A percentile compares a stretch with the other conserved stretches of the same genome.
phyloP scores from a whole-genome alignment of 192 early-diverging fungal genomes.

The Diversispora eburnea region DNA sequence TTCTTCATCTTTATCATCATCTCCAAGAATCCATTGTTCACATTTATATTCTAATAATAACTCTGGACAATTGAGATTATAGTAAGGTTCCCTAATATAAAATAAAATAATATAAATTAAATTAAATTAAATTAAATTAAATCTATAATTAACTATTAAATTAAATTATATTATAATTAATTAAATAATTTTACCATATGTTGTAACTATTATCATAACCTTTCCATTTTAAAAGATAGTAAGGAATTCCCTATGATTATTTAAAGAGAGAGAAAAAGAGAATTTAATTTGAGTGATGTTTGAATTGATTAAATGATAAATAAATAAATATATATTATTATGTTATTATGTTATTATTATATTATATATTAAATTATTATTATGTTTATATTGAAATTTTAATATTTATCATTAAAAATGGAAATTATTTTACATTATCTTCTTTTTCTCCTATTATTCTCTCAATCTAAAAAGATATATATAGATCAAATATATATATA shows the following conservation, averaged over 20 bases:
- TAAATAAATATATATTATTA: background rate
- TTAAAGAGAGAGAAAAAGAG: background rate
- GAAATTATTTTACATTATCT: background rate
- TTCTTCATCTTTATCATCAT: background rate
- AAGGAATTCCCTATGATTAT: background rate
- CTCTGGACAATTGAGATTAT: conserved; percentile 21
- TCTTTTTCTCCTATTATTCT: background rate
- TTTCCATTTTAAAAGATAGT: background rate
- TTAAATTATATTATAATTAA: background rate
- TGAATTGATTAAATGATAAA: background rate
- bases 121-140: background rate
- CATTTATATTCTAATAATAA: background rate
- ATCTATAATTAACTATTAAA: background rate
- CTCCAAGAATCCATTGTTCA: background rate
- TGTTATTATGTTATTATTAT: background rate
- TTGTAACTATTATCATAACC: background rate
- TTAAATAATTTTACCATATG: background rate
- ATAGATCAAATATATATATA: too few species aligned
- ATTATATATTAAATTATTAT: background rate
- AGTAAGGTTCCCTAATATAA: conserved; percentile 2
- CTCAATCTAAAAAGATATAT: background rate
- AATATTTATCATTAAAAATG: background rate
- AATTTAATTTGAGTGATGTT: background rate
- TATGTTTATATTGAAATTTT: background rate
- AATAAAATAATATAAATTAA: background rate